These are phyloP conservation scores for Botrytis medusae DNA, from an alignment of 2,329 filamentous ascomycete species.

Conservation along the genomic window DNA sequence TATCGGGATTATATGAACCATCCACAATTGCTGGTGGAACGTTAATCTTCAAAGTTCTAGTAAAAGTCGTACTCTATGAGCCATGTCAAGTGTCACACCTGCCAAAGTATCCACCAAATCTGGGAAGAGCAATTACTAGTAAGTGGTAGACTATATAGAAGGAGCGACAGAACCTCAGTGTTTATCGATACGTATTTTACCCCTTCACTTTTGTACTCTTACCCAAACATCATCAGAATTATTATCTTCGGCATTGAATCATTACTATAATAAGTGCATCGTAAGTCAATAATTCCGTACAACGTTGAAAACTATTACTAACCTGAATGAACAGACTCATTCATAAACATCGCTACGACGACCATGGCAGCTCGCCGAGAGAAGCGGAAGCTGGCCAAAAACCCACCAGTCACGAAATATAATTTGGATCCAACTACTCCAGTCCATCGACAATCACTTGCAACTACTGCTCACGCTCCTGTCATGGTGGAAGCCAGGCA, in stretches of 20 bases:
- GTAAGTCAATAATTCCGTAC: constrained; percentile 15
- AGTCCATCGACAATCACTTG: constrained; percentile 18
- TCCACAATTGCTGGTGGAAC: background rate
- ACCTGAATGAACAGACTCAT: constrained; percentile 5
- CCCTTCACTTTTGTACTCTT: background rate
- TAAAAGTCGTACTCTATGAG: background rate
- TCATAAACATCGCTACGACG: constrained; percentile 1
- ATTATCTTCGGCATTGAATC: constrained; percentile 25
- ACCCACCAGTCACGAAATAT: constrained; percentile 7
- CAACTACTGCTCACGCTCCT: background rate
- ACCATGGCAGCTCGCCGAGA: background rate
- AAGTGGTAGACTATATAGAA: constrained; percentile 9
- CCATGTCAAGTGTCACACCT: background rate
- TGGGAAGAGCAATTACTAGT: background rate
- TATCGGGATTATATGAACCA: background rate
- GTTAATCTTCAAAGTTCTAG: background rate
- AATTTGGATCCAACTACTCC: constrained; percentile 18
- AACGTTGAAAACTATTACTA: background rate
- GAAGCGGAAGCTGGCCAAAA: constrained; percentile 14
- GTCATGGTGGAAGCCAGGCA: constrained; percentile 1
- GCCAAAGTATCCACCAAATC: background rate
- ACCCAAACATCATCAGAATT: constrained; percentile 18
- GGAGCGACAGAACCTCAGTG: background rate
- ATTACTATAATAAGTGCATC: constrained; percentile 26
- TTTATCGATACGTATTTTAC: background rate